Evolutionary conservation across 441 rosid genomes (phyloP).

Genomic region (Hura crepitans): DNA sequence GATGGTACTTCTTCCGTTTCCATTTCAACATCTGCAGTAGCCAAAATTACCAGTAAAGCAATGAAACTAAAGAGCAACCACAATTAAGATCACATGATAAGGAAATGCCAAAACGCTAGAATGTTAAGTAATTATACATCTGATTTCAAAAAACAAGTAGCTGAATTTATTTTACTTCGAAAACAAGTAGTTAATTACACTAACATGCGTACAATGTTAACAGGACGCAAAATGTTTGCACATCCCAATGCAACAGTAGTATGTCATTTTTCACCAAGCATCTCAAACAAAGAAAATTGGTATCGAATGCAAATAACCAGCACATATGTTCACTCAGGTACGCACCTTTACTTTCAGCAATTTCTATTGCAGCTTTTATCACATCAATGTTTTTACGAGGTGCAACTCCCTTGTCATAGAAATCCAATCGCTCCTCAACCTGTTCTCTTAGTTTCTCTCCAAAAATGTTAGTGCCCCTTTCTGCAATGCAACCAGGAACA

Average conservation of each 20-base stretch:
- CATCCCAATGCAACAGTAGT: too few relatives aligned
- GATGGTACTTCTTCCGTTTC: slow-evolving; percentile 42
- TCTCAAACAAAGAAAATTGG: too few relatives aligned
- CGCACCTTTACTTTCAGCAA: slow-evolving; percentile 52
- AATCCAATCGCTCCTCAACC: slow-evolving; percentile 90
- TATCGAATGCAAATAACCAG: neutral
- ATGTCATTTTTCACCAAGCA: too few relatives aligned
- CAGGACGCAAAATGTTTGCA: neutral
- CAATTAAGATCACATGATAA: neutral
- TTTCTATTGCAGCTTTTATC: slow-evolving; percentile 78
- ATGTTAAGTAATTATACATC: neutral
- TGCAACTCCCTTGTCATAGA: slow-evolving; percentile 94
- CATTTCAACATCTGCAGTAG: slow-evolving; percentile 43
- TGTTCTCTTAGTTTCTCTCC: slow-evolving; percentile 95
- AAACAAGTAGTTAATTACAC: too few relatives aligned
- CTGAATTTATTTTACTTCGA: too few relatives aligned
- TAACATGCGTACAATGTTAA: too few relatives aligned
- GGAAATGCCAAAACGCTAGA: neutral
- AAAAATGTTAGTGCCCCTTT: slow-evolving; percentile 49
- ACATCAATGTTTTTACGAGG: slow-evolving; percentile 96
- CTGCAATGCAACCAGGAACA: slow-evolving; percentile 32
- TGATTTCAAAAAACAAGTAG: neutral
- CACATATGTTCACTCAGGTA: neutral
- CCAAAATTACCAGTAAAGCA: neutral
- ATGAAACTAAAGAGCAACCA: neutral